A percentile compares a stretch with the other conserved stretches of the same genome.
These are phyloP conservation scores for Talaromyces funiculosus DNA, from an alignment of 2,329 filamentous ascomycete species.

Conservation along the genomic window DNA sequence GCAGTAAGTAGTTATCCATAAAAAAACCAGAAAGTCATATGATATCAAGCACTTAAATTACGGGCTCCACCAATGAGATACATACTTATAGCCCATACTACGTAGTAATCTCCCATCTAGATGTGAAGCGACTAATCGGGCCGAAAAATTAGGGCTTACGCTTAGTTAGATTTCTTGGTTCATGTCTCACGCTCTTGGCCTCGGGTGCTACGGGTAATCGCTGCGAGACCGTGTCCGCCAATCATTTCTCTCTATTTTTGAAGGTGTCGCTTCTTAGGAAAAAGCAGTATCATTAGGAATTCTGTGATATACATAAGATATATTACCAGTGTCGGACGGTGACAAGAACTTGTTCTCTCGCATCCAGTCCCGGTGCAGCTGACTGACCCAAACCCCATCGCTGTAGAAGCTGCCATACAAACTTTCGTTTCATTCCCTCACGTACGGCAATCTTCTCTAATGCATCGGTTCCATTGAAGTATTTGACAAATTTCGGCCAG, in stretches of 20 bases:
- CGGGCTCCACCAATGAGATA: neutral
- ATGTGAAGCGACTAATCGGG: neutral
- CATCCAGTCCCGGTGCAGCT: constrained; percentile 26
- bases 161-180: neutral
- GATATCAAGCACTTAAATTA: neutral
- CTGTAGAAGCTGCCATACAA: constrained; percentile 48
- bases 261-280: too few relatives aligned
- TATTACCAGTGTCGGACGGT: constrained; percentile 65
- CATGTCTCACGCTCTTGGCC: neutral
- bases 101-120: too few relatives aligned
- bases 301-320: neutral
- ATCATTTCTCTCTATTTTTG: neutral
- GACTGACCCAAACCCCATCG: constrained; percentile 59
- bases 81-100: neutral
- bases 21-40: neutral
- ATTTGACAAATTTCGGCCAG: constrained; percentile 72
- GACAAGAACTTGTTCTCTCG: constrained; percentile 46
- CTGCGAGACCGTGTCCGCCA: neutral
- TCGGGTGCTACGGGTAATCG: neutral
- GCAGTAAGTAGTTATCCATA: too few relatives aligned
- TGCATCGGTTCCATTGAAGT: constrained; percentile 80
- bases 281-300: neutral
- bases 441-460: constrained; percentile 81
- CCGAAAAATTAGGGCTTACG: constrained; percentile 4
- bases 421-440: constrained; percentile 78